phyloP scores from a whole-genome alignment of 2,329 filamentous ascomycete genomes.

The Aspergillus aculeatinus region DNA sequence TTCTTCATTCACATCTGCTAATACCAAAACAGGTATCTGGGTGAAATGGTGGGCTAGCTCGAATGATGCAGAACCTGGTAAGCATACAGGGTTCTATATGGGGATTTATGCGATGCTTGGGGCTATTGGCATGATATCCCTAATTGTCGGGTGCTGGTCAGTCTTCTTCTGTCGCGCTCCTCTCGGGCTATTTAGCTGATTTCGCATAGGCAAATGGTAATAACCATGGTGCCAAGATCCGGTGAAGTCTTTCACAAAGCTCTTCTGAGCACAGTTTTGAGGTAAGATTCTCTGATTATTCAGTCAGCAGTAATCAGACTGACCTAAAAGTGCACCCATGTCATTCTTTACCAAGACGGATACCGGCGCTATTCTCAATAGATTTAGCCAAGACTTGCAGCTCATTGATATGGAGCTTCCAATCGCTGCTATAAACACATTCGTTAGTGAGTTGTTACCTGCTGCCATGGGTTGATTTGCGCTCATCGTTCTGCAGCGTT shows the following conservation, averaged over 20 bases:
- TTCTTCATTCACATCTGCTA: neutral
- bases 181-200: neutral
- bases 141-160: conserved; percentile 40
- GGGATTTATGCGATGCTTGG: conserved; percentile 44
- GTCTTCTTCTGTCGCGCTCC: conserved; percentile 1
- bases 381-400: conserved; percentile 48
- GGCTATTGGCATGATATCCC: conserved; percentile 35
- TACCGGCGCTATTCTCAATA: conserved; percentile 43
- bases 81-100: conserved; percentile 37
- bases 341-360: conserved; percentile 45
- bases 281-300: conserved; percentile 23
- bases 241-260: conserved; percentile 51
- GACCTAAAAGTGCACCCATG: conserved; percentile 36
- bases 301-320: conserved; percentile 24
- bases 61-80: conserved; percentile 36
- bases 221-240: conserved; percentile 56
- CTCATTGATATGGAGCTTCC: conserved; percentile 48
- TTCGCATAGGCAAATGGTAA: conserved; percentile 47
- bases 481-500: conserved; percentile 14
- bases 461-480: neutral
- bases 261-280: conserved; percentile 51
- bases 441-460: conserved; percentile 29
- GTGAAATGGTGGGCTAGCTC: conserved; percentile 44
- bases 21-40: conserved; percentile 35
- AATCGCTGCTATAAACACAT: conserved; percentile 41